Evolutionary conservation across 208 protist species (phyloP), one percentile per base, ranked within the genome.

Genomic region (Trypanosoma boissoni): DNA sequence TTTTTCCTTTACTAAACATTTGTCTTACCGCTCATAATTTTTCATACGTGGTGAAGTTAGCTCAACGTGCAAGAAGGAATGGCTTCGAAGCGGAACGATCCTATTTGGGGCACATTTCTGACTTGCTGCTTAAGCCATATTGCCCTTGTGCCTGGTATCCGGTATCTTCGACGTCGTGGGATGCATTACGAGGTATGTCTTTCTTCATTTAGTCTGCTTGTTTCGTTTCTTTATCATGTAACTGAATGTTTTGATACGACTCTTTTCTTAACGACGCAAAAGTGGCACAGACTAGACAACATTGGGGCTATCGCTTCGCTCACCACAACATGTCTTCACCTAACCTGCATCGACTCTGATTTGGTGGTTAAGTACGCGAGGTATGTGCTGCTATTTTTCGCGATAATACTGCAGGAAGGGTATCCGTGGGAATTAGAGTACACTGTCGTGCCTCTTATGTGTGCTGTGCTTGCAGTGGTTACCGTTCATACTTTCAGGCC

Each of bases 111-210:
- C 0, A 57, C 79, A 3, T 76, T 88, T 52, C 28, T 88, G n/a
- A 85, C 75, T 14, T 80, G 71, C 18, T 56, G 74, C 2, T n/a
- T 85, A 27, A 83, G 72, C 31, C 78, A 85, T 52, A 21, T 80
- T 3, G 67, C 78, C 3, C 73, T 85, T 52, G n/a, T 80, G 3
- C 64, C 56, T n/a, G 58, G 53, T 10, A 59, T 77, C 5, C 48
- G 29, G 18, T 43, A 72, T 46, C 55, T 85, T 10, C 54, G 58
- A 29, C 64, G 72, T 0, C 65, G 59, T 18, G 26, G 57, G 8
- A 56, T 73, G 58, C 49, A 58, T 0, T 70, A 66, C 28, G 76
- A 83, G 44, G 62, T 59, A 18, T 57, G 58, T 23, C 21, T 72
- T 0, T 69, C 68, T 1, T 3, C 45, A 16, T 83, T 74, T 52